Base-by-base conservation (phyloP, 2,329 filamentous ascomycete species). In the Penicillium digitatum region DNA sequence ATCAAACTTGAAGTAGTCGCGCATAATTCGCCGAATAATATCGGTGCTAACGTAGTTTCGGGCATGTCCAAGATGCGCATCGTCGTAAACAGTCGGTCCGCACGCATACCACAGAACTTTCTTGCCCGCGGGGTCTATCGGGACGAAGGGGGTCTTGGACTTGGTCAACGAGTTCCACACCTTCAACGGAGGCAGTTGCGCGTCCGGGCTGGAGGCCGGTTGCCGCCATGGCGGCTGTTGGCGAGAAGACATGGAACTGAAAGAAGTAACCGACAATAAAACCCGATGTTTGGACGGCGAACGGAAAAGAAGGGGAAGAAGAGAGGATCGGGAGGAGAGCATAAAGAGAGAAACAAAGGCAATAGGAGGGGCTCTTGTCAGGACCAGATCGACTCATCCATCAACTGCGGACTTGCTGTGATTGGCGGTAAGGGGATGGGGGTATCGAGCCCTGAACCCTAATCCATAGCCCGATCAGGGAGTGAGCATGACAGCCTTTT, bases 31-130 rank as follows among this genome's bases (percentile, higher is more conserved):
- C 58, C 91, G 83, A 63, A 95, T 86, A 61, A 95, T 91, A 72
- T 96, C 91, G 43, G 89, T 93, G 47, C 87, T 89, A 60, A 95
- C 89, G 82, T 95, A 95, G 76, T 95, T 95, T 64, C 90, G 81
- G 29, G 89, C 90, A 74, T 95, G 90, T 29, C 90, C 87, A 58
- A 93, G 74, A 77, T 93, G 89, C 59, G 87, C 83, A 75, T 91
- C 87, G 71, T 92, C 89, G 71, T 92, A 92, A 39, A 88, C 87
- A 1, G 90, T 96, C 55, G 90, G 90, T 18, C 91, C 91, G 77
- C 91, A 96, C 63, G 87, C 88, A 73, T 95, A 95, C 90, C 90
- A 95, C 5, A 84, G 85, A 27, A 95, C 83, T 69, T 87, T 86
- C 65, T 79, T 82, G 32, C 81, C 82, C 26, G 84, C 82, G 9